Percentiles rank a stretch among this genome's conserved stretches.
Evolutionary conservation across 176 grass and related monocot genomes (phyloP).

Genomic region (Bonia amplexicaulis): DNA sequence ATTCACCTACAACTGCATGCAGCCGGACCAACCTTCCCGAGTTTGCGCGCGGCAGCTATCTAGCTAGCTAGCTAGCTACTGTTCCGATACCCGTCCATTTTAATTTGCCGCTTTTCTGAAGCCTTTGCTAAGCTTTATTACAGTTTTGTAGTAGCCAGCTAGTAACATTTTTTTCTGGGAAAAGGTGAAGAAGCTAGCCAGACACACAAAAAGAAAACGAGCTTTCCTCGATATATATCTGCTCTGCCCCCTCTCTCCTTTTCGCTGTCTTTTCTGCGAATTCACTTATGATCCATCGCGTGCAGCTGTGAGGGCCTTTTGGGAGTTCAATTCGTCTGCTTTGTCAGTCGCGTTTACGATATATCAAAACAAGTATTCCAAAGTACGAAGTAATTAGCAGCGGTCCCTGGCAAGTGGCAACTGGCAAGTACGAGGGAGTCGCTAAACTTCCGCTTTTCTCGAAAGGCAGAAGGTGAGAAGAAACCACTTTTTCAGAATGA

Average conservation of each 20-base stretch:
- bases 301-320: background rate
- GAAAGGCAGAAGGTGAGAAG: slow-evolving; percentile 12
- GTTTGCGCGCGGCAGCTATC: background rate
- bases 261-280: slow-evolving; percentile 25
- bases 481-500: background rate
- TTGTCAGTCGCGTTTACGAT: background rate
- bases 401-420: background rate
- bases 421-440: background rate
- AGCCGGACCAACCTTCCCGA: background rate
- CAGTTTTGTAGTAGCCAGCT: background rate
- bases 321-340: background rate
- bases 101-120: background rate
- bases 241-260: background rate
- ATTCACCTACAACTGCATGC: background rate
- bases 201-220: background rate
- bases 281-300: background rate
- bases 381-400: background rate
- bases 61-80: too few relatives aligned
- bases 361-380: background rate
- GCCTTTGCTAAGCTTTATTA: background rate
- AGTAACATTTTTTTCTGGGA: background rate
- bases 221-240: background rate
- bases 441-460: slow-evolving; percentile 4
- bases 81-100: background rate
- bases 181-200: background rate